These are phyloP conservation scores for Pouteria campechiana DNA, from an alignment of 179 eudicot genomes.

Conservation along the genomic window DNA sequence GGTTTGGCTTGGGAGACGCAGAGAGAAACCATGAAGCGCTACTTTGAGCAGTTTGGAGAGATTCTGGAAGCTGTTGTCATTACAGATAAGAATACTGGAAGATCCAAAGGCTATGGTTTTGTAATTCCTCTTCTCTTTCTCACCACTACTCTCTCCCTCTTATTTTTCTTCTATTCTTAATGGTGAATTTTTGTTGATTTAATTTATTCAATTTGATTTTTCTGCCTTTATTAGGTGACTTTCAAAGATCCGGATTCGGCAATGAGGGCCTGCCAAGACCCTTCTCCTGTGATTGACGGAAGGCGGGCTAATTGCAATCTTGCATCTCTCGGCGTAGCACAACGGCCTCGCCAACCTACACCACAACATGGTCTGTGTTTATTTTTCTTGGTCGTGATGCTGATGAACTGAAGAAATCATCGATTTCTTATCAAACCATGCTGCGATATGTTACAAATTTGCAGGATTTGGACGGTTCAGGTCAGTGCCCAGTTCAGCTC, in stretches of 20 bases:
- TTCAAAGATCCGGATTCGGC: slow-evolving; percentile 52
- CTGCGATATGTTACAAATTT: no score
- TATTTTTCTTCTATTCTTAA: no score
- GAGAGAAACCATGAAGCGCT: slow-evolving; percentile 21
- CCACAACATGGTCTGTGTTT: slow-evolving; percentile 19
- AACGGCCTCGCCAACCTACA: slow-evolving; percentile 18
- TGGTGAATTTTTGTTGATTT: no score
- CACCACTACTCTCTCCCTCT: no score
- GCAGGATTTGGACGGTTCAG: slow-evolving; percentile 31
- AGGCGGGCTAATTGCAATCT: slow-evolving; percentile 59
- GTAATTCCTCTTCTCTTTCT: no score
- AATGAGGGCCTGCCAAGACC: slow-evolving; percentile 53
- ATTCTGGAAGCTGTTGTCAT: slow-evolving; percentile 41
- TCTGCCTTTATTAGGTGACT: slow-evolving; percentile 52
- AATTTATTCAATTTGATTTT: no score
- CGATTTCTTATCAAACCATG: no score
- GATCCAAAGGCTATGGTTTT: slow-evolving; percentile 45
- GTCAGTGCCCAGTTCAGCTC: slow-evolving; percentile 23
- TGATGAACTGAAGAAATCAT: no score
- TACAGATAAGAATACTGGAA: slow-evolving; percentile 30
- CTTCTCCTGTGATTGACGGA: slow-evolving; percentile 54
- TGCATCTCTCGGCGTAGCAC: slow-evolving; percentile 46
- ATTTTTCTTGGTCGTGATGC: no score
- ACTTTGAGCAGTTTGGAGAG: slow-evolving; percentile 38
- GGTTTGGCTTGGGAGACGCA: slow-evolving; percentile 42